Evolutionary conservation across 257 asterid species (phyloP).

Genomic region (Solanum clarkiae): DNA sequence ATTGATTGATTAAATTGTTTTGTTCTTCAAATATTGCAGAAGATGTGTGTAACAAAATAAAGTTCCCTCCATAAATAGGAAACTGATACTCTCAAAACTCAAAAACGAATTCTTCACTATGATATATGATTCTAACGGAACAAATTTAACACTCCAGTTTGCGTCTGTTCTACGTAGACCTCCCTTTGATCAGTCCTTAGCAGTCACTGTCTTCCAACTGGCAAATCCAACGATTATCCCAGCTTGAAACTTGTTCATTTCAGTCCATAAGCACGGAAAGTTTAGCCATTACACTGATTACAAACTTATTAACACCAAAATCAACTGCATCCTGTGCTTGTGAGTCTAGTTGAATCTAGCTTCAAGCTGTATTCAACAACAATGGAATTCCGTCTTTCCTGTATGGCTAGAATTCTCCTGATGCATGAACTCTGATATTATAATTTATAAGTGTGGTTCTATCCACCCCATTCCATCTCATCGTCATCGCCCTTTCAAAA

Average conservation of each 20-base stretch:
- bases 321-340: background rate
- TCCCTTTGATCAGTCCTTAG: background rate
- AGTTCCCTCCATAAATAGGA: background rate
- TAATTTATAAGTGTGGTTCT: background rate
- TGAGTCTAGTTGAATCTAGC: background rate
- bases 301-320: background rate
- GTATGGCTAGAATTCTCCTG: background rate
- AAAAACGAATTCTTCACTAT: background rate
- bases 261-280: background rate
- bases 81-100: background rate
- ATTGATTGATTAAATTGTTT: background rate
- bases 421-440: background rate
- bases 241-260: background rate
- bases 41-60: background rate
- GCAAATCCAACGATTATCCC: background rate
- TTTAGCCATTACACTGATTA: background rate
- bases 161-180: background rate
- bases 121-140: background rate
- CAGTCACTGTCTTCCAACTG: background rate
- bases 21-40: background rate
- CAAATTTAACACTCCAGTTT: background rate
- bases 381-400: background rate
- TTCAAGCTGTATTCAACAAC: background rate
- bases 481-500: background rate
- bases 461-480: background rate